Percentiles rank a stretch among this genome's conserved stretches.
phyloP scores from a whole-genome alignment of 1,284 basidiomycete genomes.

The Cystobasidium slooffiae region DNA sequence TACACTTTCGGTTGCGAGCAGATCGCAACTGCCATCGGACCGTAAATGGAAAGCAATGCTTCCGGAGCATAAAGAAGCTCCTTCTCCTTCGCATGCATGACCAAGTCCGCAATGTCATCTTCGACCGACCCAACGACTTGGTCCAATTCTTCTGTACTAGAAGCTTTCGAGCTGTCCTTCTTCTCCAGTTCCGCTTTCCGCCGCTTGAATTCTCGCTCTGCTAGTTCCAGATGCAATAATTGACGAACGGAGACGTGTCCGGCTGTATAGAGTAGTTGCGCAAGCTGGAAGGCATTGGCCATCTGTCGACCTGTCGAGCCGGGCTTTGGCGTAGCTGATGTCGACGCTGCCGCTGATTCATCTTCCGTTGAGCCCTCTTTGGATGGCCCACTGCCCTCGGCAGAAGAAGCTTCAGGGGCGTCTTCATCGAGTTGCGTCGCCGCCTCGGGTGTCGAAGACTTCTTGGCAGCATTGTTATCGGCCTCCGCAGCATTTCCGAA shows the following conservation, averaged over 20 bases:
- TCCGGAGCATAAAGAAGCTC: conserved; percentile 84
- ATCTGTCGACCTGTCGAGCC: conserved; percentile 48
- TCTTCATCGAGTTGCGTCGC: neutral
- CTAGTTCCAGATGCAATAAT: conserved; percentile 91
- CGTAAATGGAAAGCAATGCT: conserved; percentile 84
- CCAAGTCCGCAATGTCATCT: conserved; percentile 94
- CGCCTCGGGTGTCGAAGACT: conserved; percentile 3
- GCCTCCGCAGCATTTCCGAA: conserved; percentile 62
- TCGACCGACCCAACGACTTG: conserved; percentile 97
- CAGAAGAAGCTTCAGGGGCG: conserved; percentile 59
- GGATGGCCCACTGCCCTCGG: neutral
- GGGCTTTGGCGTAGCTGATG: neutral
- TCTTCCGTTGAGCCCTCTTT: neutral
- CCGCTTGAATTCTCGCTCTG: conserved; percentile 96
- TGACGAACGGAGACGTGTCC: conserved; percentile 98
- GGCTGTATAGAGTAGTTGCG: conserved; percentile 89
- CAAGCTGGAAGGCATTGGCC: conserved; percentile 81
- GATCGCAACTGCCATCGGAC: conserved; percentile 86
- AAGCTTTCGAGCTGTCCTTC: conserved; percentile 52
- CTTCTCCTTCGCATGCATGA: conserved; percentile 78
- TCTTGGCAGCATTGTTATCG: neutral
- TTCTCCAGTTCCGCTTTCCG: conserved; percentile 86
- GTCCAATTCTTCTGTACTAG: conserved; percentile 78
- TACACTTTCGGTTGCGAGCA: conserved; percentile 81
- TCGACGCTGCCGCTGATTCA: neutral